phyloP scores from a whole-genome alignment of 2,329 filamentous ascomycete species.

The Paraphaeosphaeria minitans region DNA sequence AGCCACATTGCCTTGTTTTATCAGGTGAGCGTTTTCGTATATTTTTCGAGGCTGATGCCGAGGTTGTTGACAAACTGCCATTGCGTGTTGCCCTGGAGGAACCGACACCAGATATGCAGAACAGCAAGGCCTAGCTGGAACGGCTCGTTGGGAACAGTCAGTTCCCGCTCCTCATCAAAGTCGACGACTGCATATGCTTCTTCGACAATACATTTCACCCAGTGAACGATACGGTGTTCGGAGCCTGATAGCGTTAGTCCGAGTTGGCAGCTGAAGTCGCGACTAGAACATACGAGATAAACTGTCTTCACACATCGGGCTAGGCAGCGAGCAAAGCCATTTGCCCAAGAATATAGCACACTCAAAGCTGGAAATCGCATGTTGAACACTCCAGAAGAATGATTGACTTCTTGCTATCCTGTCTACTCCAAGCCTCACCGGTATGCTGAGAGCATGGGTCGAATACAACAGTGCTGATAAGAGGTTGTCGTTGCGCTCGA shows the following conservation, averaged over 20 bases:
- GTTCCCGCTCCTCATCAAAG: slow-evolving; percentile 29
- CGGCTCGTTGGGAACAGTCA: slow-evolving; percentile 29
- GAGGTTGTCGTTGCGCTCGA: slow-evolving; percentile 56
- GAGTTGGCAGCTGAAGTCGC: background rate
- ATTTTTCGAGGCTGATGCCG: slow-evolving; percentile 47
- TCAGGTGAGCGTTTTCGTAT: slow-evolving; percentile 16
- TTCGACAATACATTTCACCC: slow-evolving; percentile 54
- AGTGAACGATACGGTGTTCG: slow-evolving; percentile 54
- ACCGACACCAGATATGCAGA: slow-evolving; percentile 54
- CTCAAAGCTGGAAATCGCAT: slow-evolving; percentile 60
- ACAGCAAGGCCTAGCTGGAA: slow-evolving; percentile 48
- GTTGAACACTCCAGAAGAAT: slow-evolving; percentile 63
- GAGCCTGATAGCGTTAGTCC: slow-evolving; percentile 19
- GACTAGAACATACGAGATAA: slow-evolving; percentile 22
- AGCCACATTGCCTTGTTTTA: slow-evolving; percentile 2
- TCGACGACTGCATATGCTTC: slow-evolving; percentile 50
- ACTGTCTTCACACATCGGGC: slow-evolving; percentile 19
- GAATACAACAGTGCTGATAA: slow-evolving; percentile 59
- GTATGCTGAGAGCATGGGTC: slow-evolving; percentile 61
- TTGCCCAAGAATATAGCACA: slow-evolving; percentile 61
- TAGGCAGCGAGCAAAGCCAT: slow-evolving; percentile 48
- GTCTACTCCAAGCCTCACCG: slow-evolving; percentile 60
- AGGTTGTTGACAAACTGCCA: slow-evolving; percentile 57
- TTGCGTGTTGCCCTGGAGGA: slow-evolving; percentile 56
- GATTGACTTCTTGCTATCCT: slow-evolving; percentile 61